Conservation (phyloP, 441 rosid species). For the Erodium texanum region DNA sequence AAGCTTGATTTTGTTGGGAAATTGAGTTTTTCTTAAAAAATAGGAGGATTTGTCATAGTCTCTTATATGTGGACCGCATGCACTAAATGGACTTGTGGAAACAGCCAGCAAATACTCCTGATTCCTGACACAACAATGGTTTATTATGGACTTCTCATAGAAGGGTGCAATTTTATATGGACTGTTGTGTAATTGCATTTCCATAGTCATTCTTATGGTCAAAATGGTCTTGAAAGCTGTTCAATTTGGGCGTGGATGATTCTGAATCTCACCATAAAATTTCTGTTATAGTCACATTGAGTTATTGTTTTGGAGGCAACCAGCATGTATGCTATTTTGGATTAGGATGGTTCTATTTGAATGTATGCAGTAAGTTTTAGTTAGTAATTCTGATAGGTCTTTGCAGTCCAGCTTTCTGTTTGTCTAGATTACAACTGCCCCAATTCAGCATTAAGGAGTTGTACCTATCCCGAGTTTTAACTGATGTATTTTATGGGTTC, state of each 20-base stretch:
- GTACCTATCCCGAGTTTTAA: background rate
- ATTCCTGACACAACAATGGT: background rate
- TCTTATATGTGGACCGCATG: background rate
- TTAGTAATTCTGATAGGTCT: background rate
- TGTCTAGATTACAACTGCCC: too few relatives aligned
- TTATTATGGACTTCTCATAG: background rate
- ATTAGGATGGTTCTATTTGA: background rate
- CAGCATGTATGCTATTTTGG: background rate
- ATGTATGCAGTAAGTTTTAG: background rate
- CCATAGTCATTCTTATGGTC: background rate
- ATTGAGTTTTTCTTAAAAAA: background rate
- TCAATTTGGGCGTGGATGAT: too few relatives aligned
- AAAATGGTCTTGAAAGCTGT: background rate
- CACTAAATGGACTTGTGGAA: too few relatives aligned
- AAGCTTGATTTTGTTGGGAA: background rate
- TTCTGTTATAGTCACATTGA: background rate
- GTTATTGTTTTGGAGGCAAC: background rate
- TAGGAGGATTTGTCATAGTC: background rate
- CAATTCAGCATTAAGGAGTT: background rate
- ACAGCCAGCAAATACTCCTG: background rate
- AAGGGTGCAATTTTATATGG: background rate
- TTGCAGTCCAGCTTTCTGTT: too few relatives aligned
- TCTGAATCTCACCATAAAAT: too few relatives aligned
- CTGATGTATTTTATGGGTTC: background rate
- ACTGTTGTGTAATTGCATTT: too few relatives aligned